A percentile compares a stretch with the other conserved stretches of the same genome.
phyloP scores from a whole-genome alignment of 208 protist species.

The Leishmania amazonensis region DNA sequence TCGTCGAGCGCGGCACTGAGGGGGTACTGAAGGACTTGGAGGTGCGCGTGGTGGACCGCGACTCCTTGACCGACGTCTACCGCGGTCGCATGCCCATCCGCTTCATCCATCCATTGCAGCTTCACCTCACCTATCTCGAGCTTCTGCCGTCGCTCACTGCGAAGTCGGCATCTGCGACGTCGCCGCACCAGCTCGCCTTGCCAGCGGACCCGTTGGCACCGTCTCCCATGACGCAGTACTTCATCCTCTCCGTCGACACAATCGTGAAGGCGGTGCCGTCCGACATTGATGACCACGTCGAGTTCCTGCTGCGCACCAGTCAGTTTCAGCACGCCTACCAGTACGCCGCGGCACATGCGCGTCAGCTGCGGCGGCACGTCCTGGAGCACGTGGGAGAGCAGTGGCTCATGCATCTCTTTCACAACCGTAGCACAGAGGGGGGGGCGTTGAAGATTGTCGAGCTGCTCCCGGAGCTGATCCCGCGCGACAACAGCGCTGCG shows the following conservation, averaged over 20 bases:
- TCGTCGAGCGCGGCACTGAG: constrained; percentile 35
- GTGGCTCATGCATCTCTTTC: constrained; percentile 38
- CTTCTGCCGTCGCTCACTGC: background rate
- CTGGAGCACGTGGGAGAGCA: constrained; percentile 26
- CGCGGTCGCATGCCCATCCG: constrained; percentile 51
- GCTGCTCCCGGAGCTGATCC: constrained; percentile 32
- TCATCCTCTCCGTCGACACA: constrained; percentile 54
- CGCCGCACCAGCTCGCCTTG: background rate
- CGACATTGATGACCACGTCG: constrained; percentile 71
- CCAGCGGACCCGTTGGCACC: constrained; percentile 8
- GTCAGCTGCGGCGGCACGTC: constrained; percentile 36
- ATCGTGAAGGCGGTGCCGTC: constrained; percentile 52
- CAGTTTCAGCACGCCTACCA: constrained; percentile 52
- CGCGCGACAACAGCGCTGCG: constrained; percentile 26
- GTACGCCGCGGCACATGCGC: constrained; percentile 25
- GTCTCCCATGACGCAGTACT: constrained; percentile 41
- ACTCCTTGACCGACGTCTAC: constrained; percentile 49
- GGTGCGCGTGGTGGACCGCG: constrained; percentile 71
- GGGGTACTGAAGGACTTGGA: constrained; percentile 57
- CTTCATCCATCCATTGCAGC: constrained; percentile 69
- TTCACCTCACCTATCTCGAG: constrained; percentile 43
- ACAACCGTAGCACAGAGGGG: constrained; percentile 3
- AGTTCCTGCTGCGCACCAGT: constrained; percentile 44
- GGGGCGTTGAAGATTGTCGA: constrained; percentile 26
- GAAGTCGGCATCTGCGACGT: background rate